phyloP scores from a whole-genome alignment of 768 basidiomycete genomes.

The Chalciporus piperatus region DNA sequence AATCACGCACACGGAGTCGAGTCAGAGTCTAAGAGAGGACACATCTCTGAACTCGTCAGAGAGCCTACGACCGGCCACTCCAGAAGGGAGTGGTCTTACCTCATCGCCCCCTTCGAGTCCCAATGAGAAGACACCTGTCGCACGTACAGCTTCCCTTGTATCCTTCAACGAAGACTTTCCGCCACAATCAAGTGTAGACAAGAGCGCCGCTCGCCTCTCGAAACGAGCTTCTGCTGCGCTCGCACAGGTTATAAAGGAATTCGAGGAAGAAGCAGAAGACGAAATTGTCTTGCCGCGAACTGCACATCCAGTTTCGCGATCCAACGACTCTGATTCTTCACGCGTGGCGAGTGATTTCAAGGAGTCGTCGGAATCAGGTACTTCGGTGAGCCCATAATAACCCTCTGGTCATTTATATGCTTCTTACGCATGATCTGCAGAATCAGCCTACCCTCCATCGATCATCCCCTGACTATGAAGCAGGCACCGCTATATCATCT shows the following conservation, averaged over 20 bases:
- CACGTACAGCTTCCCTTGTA: constrained; percentile 42
- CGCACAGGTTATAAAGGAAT: constrained; percentile 72
- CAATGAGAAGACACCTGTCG: constrained; percentile 37
- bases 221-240: constrained; percentile 68
- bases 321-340: constrained; percentile 25
- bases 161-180: constrained; percentile 33
- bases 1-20: constrained; percentile 47
- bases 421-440: constrained; percentile 15
- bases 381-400: constrained; percentile 23
- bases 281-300: constrained; percentile 75
- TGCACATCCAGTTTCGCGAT: constrained; percentile 43
- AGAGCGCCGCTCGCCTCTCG: constrained; percentile 33
- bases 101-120: constrained; percentile 42
- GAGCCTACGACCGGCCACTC: constrained; percentile 51
- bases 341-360: constrained; percentile 18
- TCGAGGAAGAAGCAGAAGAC: constrained; percentile 73
- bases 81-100: constrained; percentile 46
- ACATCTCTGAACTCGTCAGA: constrained; percentile 42
- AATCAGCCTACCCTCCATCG: constrained; percentile 29
- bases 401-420: constrained; percentile 5
- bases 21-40: constrained; percentile 45
- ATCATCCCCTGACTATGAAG: constrained; percentile 47
- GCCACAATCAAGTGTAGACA: constrained; percentile 16
- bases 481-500: constrained; percentile 69
- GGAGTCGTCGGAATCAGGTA: constrained; percentile 15